phyloP scores from a whole-genome alignment of 345 rosid genomes.

The Eucalyptus tenuipes region DNA sequence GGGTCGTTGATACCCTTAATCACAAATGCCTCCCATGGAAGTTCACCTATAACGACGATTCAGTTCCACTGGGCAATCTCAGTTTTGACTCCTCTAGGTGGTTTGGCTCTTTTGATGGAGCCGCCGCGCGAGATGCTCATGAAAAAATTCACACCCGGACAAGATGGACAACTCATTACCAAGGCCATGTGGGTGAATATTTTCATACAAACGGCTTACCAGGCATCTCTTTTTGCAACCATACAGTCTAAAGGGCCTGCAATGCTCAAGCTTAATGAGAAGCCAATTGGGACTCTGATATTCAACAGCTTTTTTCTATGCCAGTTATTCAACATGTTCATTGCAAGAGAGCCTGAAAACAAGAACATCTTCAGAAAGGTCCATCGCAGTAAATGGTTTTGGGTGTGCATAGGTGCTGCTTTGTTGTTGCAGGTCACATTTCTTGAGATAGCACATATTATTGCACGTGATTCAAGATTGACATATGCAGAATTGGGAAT shows the following conservation, averaged over 20 bases:
- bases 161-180: slow-evolving; percentile 7
- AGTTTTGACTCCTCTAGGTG: neutral
- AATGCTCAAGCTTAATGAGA: neutral
- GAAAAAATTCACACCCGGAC: neutral
- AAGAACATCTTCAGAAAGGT: slow-evolving; percentile 8
- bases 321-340: slow-evolving; percentile 14
- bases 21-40: neutral
- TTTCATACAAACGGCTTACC: slow-evolving; percentile 4
- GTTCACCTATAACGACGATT: neutral
- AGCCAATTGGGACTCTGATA: neutral
- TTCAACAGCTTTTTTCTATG: slow-evolving; percentile 9
- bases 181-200: slow-evolving; percentile 20
- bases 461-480: neutral
- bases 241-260: slow-evolving; percentile 5
- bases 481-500: neutral
- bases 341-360: neutral
- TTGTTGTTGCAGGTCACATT: neutral
- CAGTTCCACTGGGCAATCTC: neutral
- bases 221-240: neutral
- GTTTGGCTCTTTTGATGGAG: slow-evolving; percentile 9
- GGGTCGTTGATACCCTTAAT: neutral
- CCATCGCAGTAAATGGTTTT: neutral
- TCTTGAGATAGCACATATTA: neutral
- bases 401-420: neutral
- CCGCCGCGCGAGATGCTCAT: neutral